Base-by-base conservation (phyloP, 768 basidiomycete genomes). In the Ramaria sp. region DNA sequence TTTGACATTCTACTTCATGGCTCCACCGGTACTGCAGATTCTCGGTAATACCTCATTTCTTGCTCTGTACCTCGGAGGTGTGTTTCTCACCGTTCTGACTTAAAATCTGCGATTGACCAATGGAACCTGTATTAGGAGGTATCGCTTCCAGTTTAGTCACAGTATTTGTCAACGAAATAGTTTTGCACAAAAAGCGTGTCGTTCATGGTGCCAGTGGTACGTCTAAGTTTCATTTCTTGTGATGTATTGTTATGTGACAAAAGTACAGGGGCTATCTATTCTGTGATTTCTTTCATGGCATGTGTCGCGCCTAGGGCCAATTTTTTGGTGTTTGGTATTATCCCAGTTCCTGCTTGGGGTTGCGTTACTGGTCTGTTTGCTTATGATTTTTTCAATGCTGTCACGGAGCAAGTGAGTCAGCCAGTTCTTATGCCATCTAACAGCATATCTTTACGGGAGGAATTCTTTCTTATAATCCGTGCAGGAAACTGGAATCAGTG, bases 331-430 rank as follows among this genome's bases (percentile, higher is more conserved):
- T 92, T 87, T 65, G 85, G 80, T 32, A 78, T 90, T 60, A 69
- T 90, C 24, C 89, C 88, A 24, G 71, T 86, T 55, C 88, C 89
- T 0, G 88, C 88, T 0, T 92, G 86, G 85, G 71, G 76, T 2
- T 77, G 77, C 47, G 83, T 89, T 0, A 67, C 77, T 0, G 88
- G 83, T 5, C 65, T 91, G 43, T 81, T 86, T 61, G 64, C 71
- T 10, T 83, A 76, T 58, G 85, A 88, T 60, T 62, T 73, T 1
- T 82, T 64, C 55, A 64, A 61, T 43, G 63, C 70, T 2, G 52
- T 72, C 27, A 59, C 62, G 24, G 67, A 73, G 55, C 56, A 60
- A 62, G 70, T 71, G 39, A 54, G 71, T 55, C 15, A 50, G 36
- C 10, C 3, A 2, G 16, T 43, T n/a, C 18, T 28, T 22, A 36